Conservation (phyloP, 768 basidiomycete genomes). For the Mycena vitilis region DNA sequence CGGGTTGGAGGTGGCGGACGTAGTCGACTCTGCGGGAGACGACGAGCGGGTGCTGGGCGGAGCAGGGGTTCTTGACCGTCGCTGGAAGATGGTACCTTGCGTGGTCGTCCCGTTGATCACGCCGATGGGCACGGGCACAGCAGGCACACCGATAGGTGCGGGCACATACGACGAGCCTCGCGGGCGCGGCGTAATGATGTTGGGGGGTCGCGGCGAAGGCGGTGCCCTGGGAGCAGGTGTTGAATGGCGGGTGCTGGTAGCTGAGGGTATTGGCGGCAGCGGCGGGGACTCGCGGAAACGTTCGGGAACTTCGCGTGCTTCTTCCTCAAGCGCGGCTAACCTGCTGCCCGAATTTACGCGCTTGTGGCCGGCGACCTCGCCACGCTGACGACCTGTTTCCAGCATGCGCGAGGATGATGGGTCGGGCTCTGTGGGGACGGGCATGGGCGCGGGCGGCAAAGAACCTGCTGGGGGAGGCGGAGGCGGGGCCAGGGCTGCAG, state of each 20-base stretch:
- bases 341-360: slow-evolving; percentile 67
- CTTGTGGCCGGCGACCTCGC: slow-evolving; percentile 54
- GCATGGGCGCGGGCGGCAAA: slow-evolving; percentile 68
- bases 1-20: slow-evolving; percentile 55
- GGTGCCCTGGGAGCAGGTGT: slow-evolving; percentile 52
- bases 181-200: slow-evolving; percentile 59
- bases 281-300: slow-evolving; percentile 69
- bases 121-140: slow-evolving; percentile 47
- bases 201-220: slow-evolving; percentile 62
- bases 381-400: slow-evolving; percentile 43
- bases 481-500: slow-evolving; percentile 66
- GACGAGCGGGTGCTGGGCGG: slow-evolving; percentile 67
- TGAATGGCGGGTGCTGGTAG: slow-evolving; percentile 51
- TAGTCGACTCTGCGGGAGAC: slow-evolving; percentile 61
- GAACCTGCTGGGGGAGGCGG: slow-evolving; percentile 72
- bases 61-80: slow-evolving; percentile 73
- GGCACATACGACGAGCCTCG: slow-evolving; percentile 66
- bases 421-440: slow-evolving; percentile 30
- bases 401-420: slow-evolving; percentile 39
- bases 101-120: slow-evolving; percentile 70
- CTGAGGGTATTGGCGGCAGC: slow-evolving; percentile 72
- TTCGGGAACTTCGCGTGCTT: slow-evolving; percentile 59
- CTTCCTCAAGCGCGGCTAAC: slow-evolving; percentile 73
- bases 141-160: slow-evolving; percentile 50
- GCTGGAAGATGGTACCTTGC: slow-evolving; percentile 76